Conservation (phyloP, 345 rosid genomes). For the Corchorus olitorius region DNA sequence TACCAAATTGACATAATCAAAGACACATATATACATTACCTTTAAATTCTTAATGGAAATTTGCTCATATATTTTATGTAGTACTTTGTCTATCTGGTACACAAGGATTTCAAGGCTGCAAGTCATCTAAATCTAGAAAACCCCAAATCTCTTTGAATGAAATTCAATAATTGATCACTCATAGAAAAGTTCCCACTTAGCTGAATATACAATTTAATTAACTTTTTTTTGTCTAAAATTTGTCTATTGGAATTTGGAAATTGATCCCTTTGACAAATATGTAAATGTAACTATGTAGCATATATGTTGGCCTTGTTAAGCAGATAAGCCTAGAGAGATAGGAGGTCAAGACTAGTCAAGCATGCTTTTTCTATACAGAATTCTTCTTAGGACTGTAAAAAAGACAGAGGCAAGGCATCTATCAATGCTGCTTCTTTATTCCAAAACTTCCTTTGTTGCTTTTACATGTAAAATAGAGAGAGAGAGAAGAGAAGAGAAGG, state of each 20-base stretch:
- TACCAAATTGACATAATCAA: background rate
- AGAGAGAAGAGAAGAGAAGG: background rate
- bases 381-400: conserved; percentile 11
- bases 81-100: background rate
- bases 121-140: background rate
- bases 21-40: background rate
- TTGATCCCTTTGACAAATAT: too few relatives aligned
- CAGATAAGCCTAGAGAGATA: background rate
- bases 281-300: too few relatives aligned
- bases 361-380: background rate
- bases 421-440: conserved; percentile 30
- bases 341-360: background rate
- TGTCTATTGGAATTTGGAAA: too few relatives aligned
- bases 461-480: conserved; percentile 13
- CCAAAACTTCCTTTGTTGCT: conserved; percentile 28
- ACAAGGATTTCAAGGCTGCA: background rate
- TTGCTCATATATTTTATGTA: background rate
- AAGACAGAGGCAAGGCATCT: conserved; percentile 24
- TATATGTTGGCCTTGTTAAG: too few relatives aligned
- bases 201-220: too few relatives aligned
- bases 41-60: background rate
- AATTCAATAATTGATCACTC: too few relatives aligned
- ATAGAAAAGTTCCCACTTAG: too few relatives aligned
- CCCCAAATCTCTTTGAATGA: too few relatives aligned
- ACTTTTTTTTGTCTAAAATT: too few relatives aligned